Base-by-base conservation (phyloP, 2,329 filamentous ascomycete species). In the Septoria petroselini region DNA sequence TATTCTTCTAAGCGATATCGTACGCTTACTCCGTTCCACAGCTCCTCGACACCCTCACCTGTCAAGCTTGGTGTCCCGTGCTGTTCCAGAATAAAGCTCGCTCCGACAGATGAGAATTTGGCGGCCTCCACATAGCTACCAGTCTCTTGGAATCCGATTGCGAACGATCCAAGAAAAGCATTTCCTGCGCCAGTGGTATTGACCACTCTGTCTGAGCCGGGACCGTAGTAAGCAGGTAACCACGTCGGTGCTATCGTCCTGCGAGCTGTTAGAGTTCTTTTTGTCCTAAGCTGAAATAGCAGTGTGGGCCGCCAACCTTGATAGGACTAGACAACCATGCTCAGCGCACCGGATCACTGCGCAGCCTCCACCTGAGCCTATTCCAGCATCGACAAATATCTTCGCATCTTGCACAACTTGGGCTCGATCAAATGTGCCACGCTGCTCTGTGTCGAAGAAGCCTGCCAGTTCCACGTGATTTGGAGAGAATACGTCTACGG, bases 21-120 rank as follows among this genome's bases (percentile, higher is more conserved):
- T 33, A 73, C 71, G 31, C 56, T 58, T 18, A 67, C 67, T 15
- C 68, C 70, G 52, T 78, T 77, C 75, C 75, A 78, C 14, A 59
- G 63, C 61, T 77, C 75, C 3, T 63, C 62, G 11, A 66, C 50
- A 27, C 48, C 34, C 41, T 49, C 53, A 7, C 63, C 58, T 41
- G 63, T 62, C 42, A 88, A 62, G 1, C 67, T 66, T 9, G 62
- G 60, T 7, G 59, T 14, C 7, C 62, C 62, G 3, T 61, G 52
- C 21, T 58, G 58, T 37, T 64, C 60, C 4, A 64, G 47, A 8
- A 53, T 55, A 37, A 65, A 58, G 38, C 59, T 62, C 1, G 62
- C 62, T 11, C 59, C 62, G 7, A 65, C 59, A 11, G 48, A 50
- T 4, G 62, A 62, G 38, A 58, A 63, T 15, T 37, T 53, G 6